Evolutionary conservation across 2,329 filamentous ascomycete species (phyloP).

Genomic region (Knufia fluminis): DNA sequence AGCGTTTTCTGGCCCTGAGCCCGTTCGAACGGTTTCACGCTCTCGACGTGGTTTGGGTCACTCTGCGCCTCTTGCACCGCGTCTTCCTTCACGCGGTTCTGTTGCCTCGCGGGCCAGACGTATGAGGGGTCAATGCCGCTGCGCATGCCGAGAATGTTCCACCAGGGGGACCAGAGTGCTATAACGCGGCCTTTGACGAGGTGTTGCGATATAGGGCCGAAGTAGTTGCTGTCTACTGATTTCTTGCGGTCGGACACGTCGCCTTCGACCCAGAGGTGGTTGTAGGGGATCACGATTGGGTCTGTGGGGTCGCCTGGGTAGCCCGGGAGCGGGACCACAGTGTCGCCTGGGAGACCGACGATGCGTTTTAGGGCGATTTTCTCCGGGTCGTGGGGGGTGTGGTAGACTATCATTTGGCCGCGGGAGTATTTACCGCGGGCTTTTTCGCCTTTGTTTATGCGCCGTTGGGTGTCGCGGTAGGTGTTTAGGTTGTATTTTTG

Average conservation of each 20-base stretch:
- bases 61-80: slow-evolving; percentile 16
- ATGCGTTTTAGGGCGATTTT: slow-evolving; percentile 69
- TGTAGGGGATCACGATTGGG: slow-evolving; percentile 59
- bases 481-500: slow-evolving; percentile 27
- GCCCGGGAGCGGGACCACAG: slow-evolving; percentile 56
- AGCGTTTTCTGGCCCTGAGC: neutral
- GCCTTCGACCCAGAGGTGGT: slow-evolving; percentile 92
- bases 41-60: slow-evolving; percentile 13
- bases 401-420: slow-evolving; percentile 66
- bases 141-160: slow-evolving; percentile 50
- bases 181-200: slow-evolving; percentile 68
- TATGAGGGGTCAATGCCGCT: slow-evolving; percentile 38
- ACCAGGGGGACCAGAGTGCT: slow-evolving; percentile 61
- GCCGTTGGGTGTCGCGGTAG: slow-evolving; percentile 40
- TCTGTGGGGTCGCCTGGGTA: slow-evolving; percentile 39
- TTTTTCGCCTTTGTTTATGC: slow-evolving; percentile 51
- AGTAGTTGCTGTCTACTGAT: slow-evolving; percentile 77
- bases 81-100: slow-evolving; percentile 21
- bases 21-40: slow-evolving; percentile 2
- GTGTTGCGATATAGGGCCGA: slow-evolving; percentile 70
- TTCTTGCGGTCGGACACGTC: slow-evolving; percentile 62
- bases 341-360: slow-evolving; percentile 70
- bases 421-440: slow-evolving; percentile 51
- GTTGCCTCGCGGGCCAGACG: slow-evolving; percentile 27
- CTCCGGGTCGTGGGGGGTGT: slow-evolving; percentile 19